Evolutionary conservation across 2,329 filamentous ascomycete genomes (phyloP), one percentile per base, ranked within the genome.

Genomic region (Sclerotinia sclerotiorum): DNA sequence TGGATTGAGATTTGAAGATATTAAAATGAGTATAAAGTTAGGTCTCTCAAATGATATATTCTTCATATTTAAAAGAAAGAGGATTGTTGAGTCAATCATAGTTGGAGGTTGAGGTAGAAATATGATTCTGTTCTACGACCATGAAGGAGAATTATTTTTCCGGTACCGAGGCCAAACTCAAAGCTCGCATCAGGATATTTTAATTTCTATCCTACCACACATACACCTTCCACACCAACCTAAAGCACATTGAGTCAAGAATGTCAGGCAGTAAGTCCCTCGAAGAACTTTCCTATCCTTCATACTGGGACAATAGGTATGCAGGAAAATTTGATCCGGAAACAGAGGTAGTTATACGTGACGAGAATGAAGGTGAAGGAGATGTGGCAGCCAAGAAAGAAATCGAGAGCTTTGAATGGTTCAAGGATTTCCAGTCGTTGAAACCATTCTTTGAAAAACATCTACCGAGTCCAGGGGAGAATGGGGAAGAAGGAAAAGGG

Each of bases 361-460:
- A 54, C 29, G 13, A 29, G 24, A 21, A 61, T 42, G 58, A 68
- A 86, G 86, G 73, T 74, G 27, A 76, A 79, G 51, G 24, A 5
- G 39, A 66, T 24, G 69, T 56, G 29, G 63, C 27, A 15, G 44
- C 57, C 27, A 44, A 69, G 42, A n/a, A 62, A 52, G 42, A 51
- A 15, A 55, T 71, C 13, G 66, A 66, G 11, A 69, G 69, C 8
- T 75, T 67, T 72, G 84, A 87, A 72, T 88, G 85, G 85, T 84
- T 85, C 70, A 80, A 82, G 24, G 78, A 79, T 3, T 87, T 83
- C 70, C 69, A 74, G 0, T 80, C 82, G 8, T 77, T 88, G 1
- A 77, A 82, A 69, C 77, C 79, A 0, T 87, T 85, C 70, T 80
- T 87, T 54, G 70, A 76, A 32, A 75, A 72, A 19, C 78, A 81